phyloP scores from a whole-genome alignment of 345 rosid species.

The Corchorus capsularis region DNA sequence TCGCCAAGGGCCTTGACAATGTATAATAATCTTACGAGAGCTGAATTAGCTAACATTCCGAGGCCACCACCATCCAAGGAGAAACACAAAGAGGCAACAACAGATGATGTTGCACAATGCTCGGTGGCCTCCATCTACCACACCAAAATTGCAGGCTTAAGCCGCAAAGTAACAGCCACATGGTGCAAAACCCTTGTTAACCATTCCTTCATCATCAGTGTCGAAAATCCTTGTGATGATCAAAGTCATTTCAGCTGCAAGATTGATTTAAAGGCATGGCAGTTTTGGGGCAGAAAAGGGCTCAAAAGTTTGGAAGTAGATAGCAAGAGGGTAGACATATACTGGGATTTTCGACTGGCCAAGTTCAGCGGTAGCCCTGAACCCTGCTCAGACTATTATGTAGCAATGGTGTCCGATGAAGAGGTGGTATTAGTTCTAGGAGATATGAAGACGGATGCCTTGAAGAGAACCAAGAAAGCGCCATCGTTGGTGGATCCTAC shows the following conservation, averaged over 20 bases:
- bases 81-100: slow-evolving; percentile 25
- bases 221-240: slow-evolving; percentile 46
- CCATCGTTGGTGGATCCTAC: slow-evolving; percentile 47
- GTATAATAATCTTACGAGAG: slow-evolving; percentile 18
- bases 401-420: slow-evolving; percentile 49
- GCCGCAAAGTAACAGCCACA: slow-evolving; percentile 46
- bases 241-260: slow-evolving; percentile 43
- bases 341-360: slow-evolving; percentile 72
- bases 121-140: slow-evolving; percentile 49
- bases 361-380: slow-evolving; percentile 63
- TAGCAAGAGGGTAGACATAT: slow-evolving; percentile 46
- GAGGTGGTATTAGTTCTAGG: slow-evolving; percentile 56
- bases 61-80: slow-evolving; percentile 22
- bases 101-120: slow-evolving; percentile 29
- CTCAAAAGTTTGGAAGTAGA: slow-evolving; percentile 60
- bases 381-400: slow-evolving; percentile 61
- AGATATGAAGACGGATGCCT: slow-evolving; percentile 57
- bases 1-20: slow-evolving; percentile 18
- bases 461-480: slow-evolving; percentile 52
- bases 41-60: slow-evolving; percentile 20
- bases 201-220: slow-evolving; percentile 49
- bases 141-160: slow-evolving; percentile 41
- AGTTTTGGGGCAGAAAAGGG: slow-evolving; percentile 74
- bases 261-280: slow-evolving; percentile 64
- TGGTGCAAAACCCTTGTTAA: slow-evolving; percentile 53